Percentiles rank a stretch among this genome's conserved stretches.
phyloP scores from a whole-genome alignment of 2,329 filamentous ascomycete genomes.

The Cladosporium halotolerans region DNA sequence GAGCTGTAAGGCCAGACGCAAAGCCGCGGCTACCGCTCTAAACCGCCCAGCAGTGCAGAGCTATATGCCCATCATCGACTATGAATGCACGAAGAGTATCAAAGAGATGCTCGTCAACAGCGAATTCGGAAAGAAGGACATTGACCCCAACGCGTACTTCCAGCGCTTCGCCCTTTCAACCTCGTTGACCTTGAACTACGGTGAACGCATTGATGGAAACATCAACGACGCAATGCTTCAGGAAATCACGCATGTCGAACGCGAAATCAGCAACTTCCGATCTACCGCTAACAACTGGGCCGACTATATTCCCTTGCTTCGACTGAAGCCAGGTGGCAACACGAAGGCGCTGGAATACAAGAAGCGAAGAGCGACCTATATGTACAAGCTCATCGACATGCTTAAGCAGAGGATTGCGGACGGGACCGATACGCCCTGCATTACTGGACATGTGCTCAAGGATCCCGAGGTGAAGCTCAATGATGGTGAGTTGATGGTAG shows the following conservation, averaged over 20 bases:
- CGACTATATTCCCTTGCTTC: slow-evolving; percentile 72
- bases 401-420: slow-evolving; percentile 56
- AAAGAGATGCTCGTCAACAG: slow-evolving; percentile 64
- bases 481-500: slow-evolving; percentile 45
- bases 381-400: slow-evolving; percentile 51
- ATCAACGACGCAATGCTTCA: slow-evolving; percentile 60
- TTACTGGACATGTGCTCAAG: slow-evolving; percentile 65
- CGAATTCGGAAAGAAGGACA: slow-evolving; percentile 53
- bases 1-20: slow-evolving; percentile 68
- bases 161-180: slow-evolving; percentile 72
- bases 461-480: slow-evolving; percentile 63
- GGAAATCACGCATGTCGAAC: slow-evolving; percentile 71
- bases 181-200: slow-evolving; percentile 71
- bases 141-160: slow-evolving; percentile 68
- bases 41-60: slow-evolving; percentile 70
- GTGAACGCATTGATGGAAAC: slow-evolving; percentile 65
- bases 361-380: slow-evolving; percentile 60
- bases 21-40: slow-evolving; percentile 70
- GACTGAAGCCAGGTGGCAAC: slow-evolving; percentile 58
- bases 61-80: slow-evolving; percentile 77
- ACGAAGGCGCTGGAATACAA: slow-evolving; percentile 60
- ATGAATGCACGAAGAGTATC: slow-evolving; percentile 66
- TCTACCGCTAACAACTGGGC: slow-evolving; percentile 74
- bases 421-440: slow-evolving; percentile 62
- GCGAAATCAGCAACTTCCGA: slow-evolving; percentile 67